Percentiles rank a stretch among this genome's conserved stretches.
Conservation (phyloP, 441 rosid genomes). For the Melastoma candidum region DNA sequence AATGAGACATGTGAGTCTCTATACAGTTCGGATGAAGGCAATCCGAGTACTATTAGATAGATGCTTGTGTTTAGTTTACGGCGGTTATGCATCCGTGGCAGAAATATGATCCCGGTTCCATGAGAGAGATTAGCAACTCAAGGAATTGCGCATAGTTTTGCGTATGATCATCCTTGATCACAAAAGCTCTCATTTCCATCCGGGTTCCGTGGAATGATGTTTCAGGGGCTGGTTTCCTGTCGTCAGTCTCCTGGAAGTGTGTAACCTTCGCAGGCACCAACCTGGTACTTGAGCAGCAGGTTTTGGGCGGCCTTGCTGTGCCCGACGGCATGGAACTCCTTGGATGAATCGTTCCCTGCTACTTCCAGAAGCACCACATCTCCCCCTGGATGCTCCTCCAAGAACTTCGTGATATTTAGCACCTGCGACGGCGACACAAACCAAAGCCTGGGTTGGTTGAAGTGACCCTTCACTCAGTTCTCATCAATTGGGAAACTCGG, state of each 20-base stretch:
- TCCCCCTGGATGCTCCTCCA: slow-evolving; percentile 60
- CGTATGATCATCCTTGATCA: slow-evolving; percentile 25
- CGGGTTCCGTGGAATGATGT: slow-evolving; percentile 12
- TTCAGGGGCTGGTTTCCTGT: slow-evolving; percentile 8
- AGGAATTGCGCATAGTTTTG: slow-evolving; percentile 20
- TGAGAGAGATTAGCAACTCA: slow-evolving; percentile 35
- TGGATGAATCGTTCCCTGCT: slow-evolving; percentile 50
- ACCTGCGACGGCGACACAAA: slow-evolving; percentile 19
- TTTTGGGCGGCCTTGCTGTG: slow-evolving; percentile 48
- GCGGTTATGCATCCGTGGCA: slow-evolving; percentile 26
- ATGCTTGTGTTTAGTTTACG: neutral
- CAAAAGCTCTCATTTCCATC: slow-evolving; percentile 40
- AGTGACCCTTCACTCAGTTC: too few relatives aligned
- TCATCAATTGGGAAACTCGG: too few relatives aligned
- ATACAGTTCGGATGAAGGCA: too few relatives aligned
- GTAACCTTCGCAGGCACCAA: slow-evolving; percentile 36
- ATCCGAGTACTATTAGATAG: too few relatives aligned
- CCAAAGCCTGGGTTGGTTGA: too few relatives aligned
- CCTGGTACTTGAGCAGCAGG: slow-evolving; percentile 37
- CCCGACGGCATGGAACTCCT: slow-evolving; percentile 41
- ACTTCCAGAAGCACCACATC: slow-evolving; percentile 46
- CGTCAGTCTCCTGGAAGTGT: slow-evolving; percentile 11
- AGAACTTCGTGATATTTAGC: slow-evolving; percentile 36
- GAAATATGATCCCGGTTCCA: slow-evolving; percentile 41
- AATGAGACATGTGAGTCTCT: too few relatives aligned